phyloP scores from a whole-genome alignment of 2,329 filamentous ascomycete species.

The Phialophora macrospora region DNA sequence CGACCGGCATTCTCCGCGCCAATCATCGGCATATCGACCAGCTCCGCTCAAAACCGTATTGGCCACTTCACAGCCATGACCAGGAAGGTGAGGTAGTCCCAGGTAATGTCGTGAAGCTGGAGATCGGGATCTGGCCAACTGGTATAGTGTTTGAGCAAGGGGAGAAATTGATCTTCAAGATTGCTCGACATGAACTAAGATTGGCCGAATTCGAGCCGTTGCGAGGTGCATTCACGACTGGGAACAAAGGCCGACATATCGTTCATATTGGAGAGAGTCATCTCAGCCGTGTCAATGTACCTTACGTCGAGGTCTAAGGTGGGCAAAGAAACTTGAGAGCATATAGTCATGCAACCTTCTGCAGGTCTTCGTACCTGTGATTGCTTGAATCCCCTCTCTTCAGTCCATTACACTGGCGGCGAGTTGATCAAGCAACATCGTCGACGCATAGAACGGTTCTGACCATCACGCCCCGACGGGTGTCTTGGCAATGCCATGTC shows the following conservation, averaged over 20 bases:
- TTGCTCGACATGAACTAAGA: constrained; percentile 8
- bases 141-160: constrained; percentile 54
- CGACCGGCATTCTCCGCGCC: constrained; percentile 52
- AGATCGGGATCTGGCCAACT: constrained; percentile 56
- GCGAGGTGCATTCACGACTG: background rate
- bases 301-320: background rate
- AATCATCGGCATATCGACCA: constrained; percentile 50
- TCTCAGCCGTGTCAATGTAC: background rate
- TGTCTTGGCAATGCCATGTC: no score
- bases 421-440: no score
- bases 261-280: constrained; percentile 4
- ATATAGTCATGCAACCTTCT: background rate
- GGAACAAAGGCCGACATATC: constrained; percentile 8
- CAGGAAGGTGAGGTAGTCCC: constrained; percentile 48
- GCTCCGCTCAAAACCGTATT: constrained; percentile 43
- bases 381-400: background rate
- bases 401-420: background rate
- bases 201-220: constrained; percentile 12
- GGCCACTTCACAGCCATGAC: constrained; percentile 48
- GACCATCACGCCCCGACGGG: no score
- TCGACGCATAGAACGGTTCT: no score
- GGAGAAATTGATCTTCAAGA: constrained; percentile 38
- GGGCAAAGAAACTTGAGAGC: background rate
- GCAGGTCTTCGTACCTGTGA: background rate
- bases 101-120: constrained; percentile 51